Evolutionary conservation across 345 rosid species (phyloP), one percentile per base, ranked within the genome.

Genomic region (Citropsis articulata): DNA sequence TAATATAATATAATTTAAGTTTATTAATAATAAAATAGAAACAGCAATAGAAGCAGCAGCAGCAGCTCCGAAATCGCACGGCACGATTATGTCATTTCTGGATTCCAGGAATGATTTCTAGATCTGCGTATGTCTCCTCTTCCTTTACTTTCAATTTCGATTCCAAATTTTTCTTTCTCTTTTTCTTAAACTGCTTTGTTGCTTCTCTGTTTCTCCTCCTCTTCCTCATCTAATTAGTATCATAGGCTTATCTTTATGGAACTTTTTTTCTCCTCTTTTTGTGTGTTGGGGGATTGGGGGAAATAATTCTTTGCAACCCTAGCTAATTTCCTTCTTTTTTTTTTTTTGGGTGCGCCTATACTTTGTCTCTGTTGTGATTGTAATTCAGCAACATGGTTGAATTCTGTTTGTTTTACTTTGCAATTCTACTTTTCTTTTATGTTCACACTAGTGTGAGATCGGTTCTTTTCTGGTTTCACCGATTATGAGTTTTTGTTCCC

Each of bases 51-150:
- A 10, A 65, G 3, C 38, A 31, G 69, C 69, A 31, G 19, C 8
- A 7, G 40, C 9, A 8, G n/a, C 42, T 33, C 69, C 69, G 42
- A 16, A 31, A 18, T 64, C 68, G 68, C 38, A 64, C 24, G 40
- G n/a, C 40, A 21, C 6, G 38, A 28, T 6, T 28, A 19, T 50
- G 60, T 48, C 24, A 31, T 65, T 31, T 31, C 24, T 72, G 50
- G 21, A 36, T 75, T 75, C 42, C 30, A 40, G 69, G 35, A 36
- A 40, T 69, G 38, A 35, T 64, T 55, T 59, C 53, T 75, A 70
- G 83, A 75, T 82, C 85, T 75, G 80, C 80, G 85, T 82, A 82
- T 55, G 82, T 75, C 27, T 28, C 30, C 22, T 66, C 22, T 65
- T 21, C 28, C 13, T 77, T 7, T 59, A 38, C 18, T 10, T 61